Evolutionary conservation across 495 filamentous ascomycete genomes (phyloP).

Genomic region (Staphylotrichum tortipilum): DNA sequence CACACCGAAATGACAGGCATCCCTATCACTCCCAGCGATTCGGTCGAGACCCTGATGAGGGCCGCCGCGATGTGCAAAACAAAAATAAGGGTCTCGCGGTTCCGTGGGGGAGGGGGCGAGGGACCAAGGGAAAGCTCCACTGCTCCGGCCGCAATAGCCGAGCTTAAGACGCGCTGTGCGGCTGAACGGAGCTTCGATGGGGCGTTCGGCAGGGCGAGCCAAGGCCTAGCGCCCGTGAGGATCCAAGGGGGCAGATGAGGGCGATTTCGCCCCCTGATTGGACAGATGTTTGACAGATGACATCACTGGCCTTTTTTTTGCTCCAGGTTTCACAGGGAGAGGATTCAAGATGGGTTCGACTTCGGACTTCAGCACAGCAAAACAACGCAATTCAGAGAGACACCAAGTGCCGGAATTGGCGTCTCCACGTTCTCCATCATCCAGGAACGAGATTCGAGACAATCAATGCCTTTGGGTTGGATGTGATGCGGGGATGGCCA

Average conservation of each 20-base stretch:
- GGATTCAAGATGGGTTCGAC: too few relatives aligned
- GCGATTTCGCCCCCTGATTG: conserved; percentile 2
- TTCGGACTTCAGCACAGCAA: too few relatives aligned
- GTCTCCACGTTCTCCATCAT: too few relatives aligned
- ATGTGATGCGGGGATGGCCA: too few relatives aligned
- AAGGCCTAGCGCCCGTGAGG: background rate
- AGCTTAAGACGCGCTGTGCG: background rate
- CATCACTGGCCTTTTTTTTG: conserved; percentile 9
- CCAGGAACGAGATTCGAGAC: too few relatives aligned
- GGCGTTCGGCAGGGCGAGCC: background rate
- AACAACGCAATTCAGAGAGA: too few relatives aligned
- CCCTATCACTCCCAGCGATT: too few relatives aligned
- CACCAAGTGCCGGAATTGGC: too few relatives aligned
- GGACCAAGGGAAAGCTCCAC: background rate
- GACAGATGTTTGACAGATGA: conserved; percentile 1
- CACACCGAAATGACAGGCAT: too few relatives aligned
- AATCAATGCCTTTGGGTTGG: too few relatives aligned
- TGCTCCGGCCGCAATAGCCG: conserved; percentile 10
- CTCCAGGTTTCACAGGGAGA: too few relatives aligned
- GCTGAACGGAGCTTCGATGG: conserved; percentile 6
- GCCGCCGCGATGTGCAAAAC: background rate
- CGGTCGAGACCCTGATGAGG: too few relatives aligned
- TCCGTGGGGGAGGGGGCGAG: background rate
- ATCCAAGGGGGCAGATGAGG: background rate
- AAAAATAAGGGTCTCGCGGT: background rate